A percentile compares a stretch with the other conserved stretches of the same genome.
phyloP scores from a whole-genome alignment of 2,329 filamentous ascomycete genomes.

The Emergomyces pasteurianus region DNA sequence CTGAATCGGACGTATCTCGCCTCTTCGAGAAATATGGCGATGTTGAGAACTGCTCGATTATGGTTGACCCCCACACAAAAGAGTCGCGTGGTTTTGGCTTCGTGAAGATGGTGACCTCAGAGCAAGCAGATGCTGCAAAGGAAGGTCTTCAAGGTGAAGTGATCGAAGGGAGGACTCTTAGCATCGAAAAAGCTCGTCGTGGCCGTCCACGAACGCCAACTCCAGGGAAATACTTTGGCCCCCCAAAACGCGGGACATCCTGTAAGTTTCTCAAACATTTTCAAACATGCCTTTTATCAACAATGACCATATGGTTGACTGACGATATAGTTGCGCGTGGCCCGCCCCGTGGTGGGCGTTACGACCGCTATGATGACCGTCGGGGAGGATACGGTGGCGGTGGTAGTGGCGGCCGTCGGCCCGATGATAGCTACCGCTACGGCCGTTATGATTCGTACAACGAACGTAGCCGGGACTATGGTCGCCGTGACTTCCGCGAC shows the following conservation, averaged over 20 bases:
- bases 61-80: conserved; percentile 96
- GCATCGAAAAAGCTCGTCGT: conserved; percentile 97
- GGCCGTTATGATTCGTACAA: conserved; percentile 39
- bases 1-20: conserved; percentile 79
- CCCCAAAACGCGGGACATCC: conserved; percentile 83
- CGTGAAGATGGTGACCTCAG: conserved; percentile 94
- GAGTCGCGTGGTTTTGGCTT: conserved; percentile 98
- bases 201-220: conserved; percentile 90
- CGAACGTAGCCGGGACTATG: conserved; percentile 32
- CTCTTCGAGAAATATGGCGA: conserved; percentile 98
- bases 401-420: conserved; percentile 25
- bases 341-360: conserved; percentile 33
- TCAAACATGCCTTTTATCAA: not conserved
- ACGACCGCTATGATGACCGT: conserved; percentile 38
- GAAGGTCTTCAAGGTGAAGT: conserved; percentile 91
- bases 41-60: conserved; percentile 98
- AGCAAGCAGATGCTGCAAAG: conserved; percentile 93
- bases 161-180: conserved; percentile 88
- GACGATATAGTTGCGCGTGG: conserved; percentile 35
- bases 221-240: conserved; percentile 97
- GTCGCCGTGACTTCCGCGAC: conserved; percentile 15
- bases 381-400: conserved; percentile 31
- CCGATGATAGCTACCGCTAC: conserved; percentile 32
- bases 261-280: conserved; percentile 26
- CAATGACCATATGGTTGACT: conserved; percentile 11